Percentiles rank a stretch among this genome's conserved stretches.
Conservation (phyloP, 1,139 yeast species). For the Pichia sp. region DNA sequence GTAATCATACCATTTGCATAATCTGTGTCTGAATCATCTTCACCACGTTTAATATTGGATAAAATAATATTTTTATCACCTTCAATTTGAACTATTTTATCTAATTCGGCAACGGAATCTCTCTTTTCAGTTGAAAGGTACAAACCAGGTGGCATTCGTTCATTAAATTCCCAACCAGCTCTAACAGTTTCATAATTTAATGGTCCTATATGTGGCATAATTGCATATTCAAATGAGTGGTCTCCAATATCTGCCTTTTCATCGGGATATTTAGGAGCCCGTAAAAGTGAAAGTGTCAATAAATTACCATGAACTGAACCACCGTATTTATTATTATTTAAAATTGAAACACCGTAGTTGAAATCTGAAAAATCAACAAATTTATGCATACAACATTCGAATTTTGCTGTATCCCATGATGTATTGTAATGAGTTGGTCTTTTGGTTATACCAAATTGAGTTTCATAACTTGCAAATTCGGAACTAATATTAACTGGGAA, state of each 20-base stretch:
- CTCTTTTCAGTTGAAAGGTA: constrained; percentile 14
- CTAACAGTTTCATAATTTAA: constrained; percentile 60
- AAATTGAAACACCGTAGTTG: constrained; percentile 78
- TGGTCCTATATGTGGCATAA: constrained; percentile 72
- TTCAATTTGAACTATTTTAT: constrained; percentile 26
- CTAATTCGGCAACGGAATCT: constrained; percentile 8
- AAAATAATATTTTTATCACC: constrained; percentile 58
- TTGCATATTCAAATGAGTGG: constrained; percentile 76
- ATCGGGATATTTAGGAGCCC: constrained; percentile 90
- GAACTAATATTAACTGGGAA: constrained; percentile 80
- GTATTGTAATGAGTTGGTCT: constrained; percentile 95
- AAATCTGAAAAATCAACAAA: constrained; percentile 87
- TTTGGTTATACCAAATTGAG: constrained; percentile 84
- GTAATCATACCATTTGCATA: constrained; percentile 26
- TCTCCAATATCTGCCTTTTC: constrained; percentile 89
- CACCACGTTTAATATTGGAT: constrained; percentile 80
- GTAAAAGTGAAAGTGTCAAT: constrained; percentile 72
- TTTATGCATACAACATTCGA: constrained; percentile 91
- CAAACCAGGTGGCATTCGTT: constrained; percentile 27
- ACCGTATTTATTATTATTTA: constrained; percentile 86
- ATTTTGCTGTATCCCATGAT: constrained; percentile 92
- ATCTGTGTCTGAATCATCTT: constrained; percentile 60
- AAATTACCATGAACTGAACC: constrained; percentile 85
- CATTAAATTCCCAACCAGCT: constrained; percentile 76
- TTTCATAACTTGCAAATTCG: constrained; percentile 80